Base-by-base conservation (phyloP, 805 yeast species). In the Schizosaccharomyces osmophilus region DNA sequence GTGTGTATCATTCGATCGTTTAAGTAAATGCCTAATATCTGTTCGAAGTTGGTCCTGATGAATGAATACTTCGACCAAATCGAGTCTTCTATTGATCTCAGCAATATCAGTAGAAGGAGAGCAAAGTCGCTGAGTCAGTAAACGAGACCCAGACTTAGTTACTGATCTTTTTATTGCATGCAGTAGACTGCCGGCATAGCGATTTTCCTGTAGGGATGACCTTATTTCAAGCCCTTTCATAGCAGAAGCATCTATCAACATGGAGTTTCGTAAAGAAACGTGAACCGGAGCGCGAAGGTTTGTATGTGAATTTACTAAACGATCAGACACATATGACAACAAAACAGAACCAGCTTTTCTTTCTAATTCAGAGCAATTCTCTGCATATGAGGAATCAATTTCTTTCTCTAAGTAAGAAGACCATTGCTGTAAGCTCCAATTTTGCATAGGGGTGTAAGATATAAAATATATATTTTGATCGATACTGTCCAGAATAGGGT, bases 221-320 rank as follows among this genome's bases (percentile, higher is more conserved):
- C 65, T 63, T 31, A 67, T 65, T 62, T 67, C 69, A 42, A 67
- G 63, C 3, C 90, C 87, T 59, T 82, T 82, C 17, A 85, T 75
- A 0, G 95, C 85, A 62, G 89, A 72, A 0, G 90, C 76, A 68
- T 90, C 97, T 68, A 90, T 83, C 63, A 84, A 86, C 78, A 90
- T 77, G 17, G 78, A 74, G 3, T 78, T 72, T 3, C 74, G 73
- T 6, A 80, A 77, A 62, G 76, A 67, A 59, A 81, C 79, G 61
- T 80, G 76, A 24, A 75, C 72, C 0, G 98, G 98, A 1, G 81
- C 68, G 62, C 82, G 84, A 39, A 89, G 75, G 60, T 81, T 78
- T 8, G 83, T 75, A 5, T 78, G 73, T 2, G 82, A 73, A 24
- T 79, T 83, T 0, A 97, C 96, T 9, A 88, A 72, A 68, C 85